Conservation (phyloP, 2,329 filamentous ascomycete genomes). For the Hortaea werneckii region DNA sequence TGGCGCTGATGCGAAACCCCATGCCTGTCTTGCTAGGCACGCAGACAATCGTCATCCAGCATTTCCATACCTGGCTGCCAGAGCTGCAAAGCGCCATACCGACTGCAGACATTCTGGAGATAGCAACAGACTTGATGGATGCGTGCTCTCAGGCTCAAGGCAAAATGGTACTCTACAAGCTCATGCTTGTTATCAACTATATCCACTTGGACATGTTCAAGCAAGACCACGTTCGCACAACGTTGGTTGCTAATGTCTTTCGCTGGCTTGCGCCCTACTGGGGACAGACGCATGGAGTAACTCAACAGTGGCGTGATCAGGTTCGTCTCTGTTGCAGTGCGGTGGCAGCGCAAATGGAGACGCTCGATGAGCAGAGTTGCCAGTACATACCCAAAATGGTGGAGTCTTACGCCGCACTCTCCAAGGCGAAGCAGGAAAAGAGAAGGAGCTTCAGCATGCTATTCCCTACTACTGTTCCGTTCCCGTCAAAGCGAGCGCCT, state of each 20-base stretch:
- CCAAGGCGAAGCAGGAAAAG: conserved; percentile 50
- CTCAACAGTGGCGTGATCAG: conserved; percentile 83
- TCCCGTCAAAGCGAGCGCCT: conserved; percentile 61
- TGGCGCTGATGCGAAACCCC: conserved; percentile 78
- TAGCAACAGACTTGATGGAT: conserved; percentile 89
- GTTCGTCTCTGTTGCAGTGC: conserved; percentile 89
- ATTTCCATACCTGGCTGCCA: conserved; percentile 96
- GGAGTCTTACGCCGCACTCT: conserved; percentile 74
- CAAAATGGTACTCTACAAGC: conserved; percentile 82
- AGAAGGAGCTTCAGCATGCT: conserved; percentile 65
- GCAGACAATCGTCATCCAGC: conserved; percentile 88
- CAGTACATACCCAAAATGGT: conserved; percentile 87
- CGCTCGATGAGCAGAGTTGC: conserved; percentile 70
- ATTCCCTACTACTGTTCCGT: conserved; percentile 84
- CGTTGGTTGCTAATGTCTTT: conserved; percentile 54
- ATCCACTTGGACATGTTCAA: conserved; percentile 73
- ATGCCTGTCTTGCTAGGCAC: conserved; percentile 82
- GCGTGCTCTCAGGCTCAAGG: conserved; percentile 80
- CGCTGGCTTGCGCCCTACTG: conserved; percentile 90
- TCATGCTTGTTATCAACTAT: conserved; percentile 88
- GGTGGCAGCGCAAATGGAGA: conserved; percentile 69
- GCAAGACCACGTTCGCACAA: conserved; percentile 60
- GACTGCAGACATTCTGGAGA: conserved; percentile 76
- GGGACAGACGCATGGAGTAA: conserved; percentile 62
- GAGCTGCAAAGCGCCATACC: conserved; percentile 69